phyloP scores from a whole-genome alignment of 306 rosid genomes.

The Gastrolobium villosum region DNA sequence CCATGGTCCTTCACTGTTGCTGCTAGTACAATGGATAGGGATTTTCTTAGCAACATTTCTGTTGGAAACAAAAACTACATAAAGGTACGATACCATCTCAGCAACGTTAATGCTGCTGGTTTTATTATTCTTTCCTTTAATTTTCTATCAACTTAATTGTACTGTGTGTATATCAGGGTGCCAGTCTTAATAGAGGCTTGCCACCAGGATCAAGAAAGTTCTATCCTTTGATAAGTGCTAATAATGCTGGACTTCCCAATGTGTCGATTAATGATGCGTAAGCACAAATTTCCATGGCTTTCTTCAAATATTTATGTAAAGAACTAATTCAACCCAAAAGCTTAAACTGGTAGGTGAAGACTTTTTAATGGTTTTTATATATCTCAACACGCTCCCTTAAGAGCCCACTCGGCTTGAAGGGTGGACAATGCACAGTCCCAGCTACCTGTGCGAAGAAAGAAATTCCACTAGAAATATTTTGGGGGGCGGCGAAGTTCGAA shows the following conservation, averaged over 20 bases:
- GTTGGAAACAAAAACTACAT: constrained; percentile 50
- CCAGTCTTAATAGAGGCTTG: constrained; percentile 55
- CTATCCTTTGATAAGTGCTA: constrained; percentile 48
- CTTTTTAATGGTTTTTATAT: too few species aligned
- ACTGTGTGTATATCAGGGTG: constrained; percentile 48
- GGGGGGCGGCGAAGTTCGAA: too few species aligned
- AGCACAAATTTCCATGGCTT: constrained; percentile 34
- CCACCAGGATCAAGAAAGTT: constrained; percentile 24
- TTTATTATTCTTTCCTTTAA: background rate
- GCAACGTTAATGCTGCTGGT: too few species aligned
- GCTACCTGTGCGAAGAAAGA: too few species aligned
- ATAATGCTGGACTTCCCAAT: constrained; percentile 45
- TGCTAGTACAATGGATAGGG: constrained; percentile 66
- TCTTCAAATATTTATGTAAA: background rate
- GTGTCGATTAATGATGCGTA: constrained; percentile 47
- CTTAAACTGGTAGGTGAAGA: too few species aligned
- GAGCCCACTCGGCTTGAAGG: too few species aligned
- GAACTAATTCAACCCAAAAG: too few species aligned
- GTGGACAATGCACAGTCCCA: too few species aligned
- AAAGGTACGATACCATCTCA: background rate
- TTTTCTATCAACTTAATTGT: background rate
- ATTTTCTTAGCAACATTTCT: constrained; percentile 49
- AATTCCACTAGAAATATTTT: too few species aligned
- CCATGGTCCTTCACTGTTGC: constrained; percentile 75
- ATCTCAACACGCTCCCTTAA: too few species aligned